Evolutionary conservation across 352 stramenopile species (phyloP).

Genomic region (Pythium biforme): DNA sequence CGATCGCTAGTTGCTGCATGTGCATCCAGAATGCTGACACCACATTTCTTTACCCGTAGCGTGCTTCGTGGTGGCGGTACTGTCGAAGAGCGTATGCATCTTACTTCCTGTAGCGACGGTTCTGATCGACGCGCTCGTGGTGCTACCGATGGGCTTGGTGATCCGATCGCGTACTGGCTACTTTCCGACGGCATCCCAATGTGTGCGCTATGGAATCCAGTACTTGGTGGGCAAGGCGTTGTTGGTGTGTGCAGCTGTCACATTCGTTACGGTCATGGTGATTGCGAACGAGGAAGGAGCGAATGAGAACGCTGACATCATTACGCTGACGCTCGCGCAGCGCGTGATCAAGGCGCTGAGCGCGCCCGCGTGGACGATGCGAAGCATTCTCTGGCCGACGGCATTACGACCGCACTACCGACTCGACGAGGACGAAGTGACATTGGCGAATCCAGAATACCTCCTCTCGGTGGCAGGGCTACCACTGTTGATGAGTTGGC

Average conservation of each 20-base stretch:
- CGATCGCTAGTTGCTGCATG: too few relatives aligned
- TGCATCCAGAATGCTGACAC: background rate
- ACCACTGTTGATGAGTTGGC: constrained; percentile 10
- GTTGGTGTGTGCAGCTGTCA: constrained; percentile 19
- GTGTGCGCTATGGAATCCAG: background rate
- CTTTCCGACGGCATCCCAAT: background rate
- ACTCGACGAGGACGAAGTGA: constrained; percentile 36
- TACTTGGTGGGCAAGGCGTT: constrained; percentile 33
- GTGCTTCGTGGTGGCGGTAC: constrained; percentile 37
- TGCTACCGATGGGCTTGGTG: constrained; percentile 5
- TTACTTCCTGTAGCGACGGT: constrained; percentile 39
- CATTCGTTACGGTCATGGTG: constrained; percentile 42
- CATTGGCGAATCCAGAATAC: constrained; percentile 33
- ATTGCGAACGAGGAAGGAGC: constrained; percentile 46
- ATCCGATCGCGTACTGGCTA: constrained; percentile 9
- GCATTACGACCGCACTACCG: constrained; percentile 59
- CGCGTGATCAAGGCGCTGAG: constrained; percentile 47
- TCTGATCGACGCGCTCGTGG: constrained; percentile 37
- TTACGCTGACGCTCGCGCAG: constrained; percentile 37
- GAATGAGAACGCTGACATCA: constrained; percentile 36
- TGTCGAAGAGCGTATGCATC: constrained; percentile 62
- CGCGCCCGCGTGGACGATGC: constrained; percentile 37
- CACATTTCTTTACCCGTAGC: constrained; percentile 10
- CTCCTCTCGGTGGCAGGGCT: constrained; percentile 31
- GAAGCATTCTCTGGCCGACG: constrained; percentile 42